Evolutionary conservation across 768 basidiomycete species (phyloP), one percentile per base, ranked within the genome.

Genomic region (Tulasnella sp.): DNA sequence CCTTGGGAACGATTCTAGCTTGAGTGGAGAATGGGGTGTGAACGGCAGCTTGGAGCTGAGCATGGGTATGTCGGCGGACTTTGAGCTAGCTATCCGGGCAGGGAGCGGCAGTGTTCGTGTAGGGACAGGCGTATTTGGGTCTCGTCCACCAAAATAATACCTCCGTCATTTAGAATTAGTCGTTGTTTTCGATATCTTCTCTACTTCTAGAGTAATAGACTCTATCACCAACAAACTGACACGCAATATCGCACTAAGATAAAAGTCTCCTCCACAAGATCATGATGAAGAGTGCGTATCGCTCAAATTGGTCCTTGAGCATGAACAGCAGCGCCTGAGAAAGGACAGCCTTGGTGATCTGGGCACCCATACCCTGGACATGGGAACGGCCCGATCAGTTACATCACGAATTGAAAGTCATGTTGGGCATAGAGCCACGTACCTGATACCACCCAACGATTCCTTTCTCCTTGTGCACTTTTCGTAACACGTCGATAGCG

Each of bases 41-140:
- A 85, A 85, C 3, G 90, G 91, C 20, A 85, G 84, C 81, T 84
- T 96, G 77, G 40, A 92, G 83, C 84, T 96, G 85, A 96, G 94
- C 80, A 98, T 98, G 96, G 97, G 97, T 9, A 98, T 98, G 97
- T 97, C 96, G 76, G 93, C 92, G 82, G 97, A 99, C 84, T 99
- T 96, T 84, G 94, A 93, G 85, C 90, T 92, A 41, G 98, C 97
- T 5, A 86, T 98, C 75, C 89, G 88, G 85, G 91, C 92, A 18
- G 97, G 96, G 1, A 94, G 95, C 83, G 92, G 95, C 83, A 91
- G 96, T 72, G 96, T 98, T 0, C 86, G 98, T 73, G 96, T 98
- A 7, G 97, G 97, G 2, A 96, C 95, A 3, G 91, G 92, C 24
- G 96, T 98, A 64, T 97, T 97, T 84, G 96, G 96, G 0, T 86